Conservation (phyloP, 2,329 filamentous ascomycete species). For the Apiospora sp. region DNA sequence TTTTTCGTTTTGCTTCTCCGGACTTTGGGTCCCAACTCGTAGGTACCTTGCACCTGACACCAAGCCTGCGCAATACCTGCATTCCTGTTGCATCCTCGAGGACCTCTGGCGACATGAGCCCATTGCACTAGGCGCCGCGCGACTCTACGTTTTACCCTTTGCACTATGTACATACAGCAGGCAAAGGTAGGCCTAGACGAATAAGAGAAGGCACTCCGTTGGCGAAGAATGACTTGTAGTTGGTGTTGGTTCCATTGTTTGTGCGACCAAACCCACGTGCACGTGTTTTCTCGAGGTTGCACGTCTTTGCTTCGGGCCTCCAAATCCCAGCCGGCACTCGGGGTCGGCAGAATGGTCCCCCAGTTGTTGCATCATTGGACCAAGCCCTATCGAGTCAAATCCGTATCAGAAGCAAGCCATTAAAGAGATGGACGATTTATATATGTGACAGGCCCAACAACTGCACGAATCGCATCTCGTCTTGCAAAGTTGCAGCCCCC, state of each 20-base stretch:
- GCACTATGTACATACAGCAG: too few relatives aligned
- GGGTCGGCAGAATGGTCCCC: not conserved
- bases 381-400: not conserved
- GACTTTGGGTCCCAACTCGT: not conserved
- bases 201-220: not conserved
- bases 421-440: not conserved
- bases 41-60: not conserved
- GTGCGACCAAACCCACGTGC: slow-evolving; percentile 4
- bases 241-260: not conserved
- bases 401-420: slow-evolving; percentile 1
- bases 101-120: not conserved
- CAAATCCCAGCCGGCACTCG: not conserved
- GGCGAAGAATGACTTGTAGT: not conserved
- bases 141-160: not conserved
- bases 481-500: not conserved
- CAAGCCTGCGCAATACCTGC: not conserved
- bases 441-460: not conserved
- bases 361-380: not conserved
- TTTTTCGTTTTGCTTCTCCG: not conserved
- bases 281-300: not conserved
- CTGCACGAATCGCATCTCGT: slow-evolving; percentile 18
- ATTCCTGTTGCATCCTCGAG: not conserved
- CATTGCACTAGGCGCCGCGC: not conserved
- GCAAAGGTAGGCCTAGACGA: not conserved
- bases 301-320: not conserved